Base-by-base conservation (phyloP, 306 rosid species). In the Trifolium pratense region DNA sequence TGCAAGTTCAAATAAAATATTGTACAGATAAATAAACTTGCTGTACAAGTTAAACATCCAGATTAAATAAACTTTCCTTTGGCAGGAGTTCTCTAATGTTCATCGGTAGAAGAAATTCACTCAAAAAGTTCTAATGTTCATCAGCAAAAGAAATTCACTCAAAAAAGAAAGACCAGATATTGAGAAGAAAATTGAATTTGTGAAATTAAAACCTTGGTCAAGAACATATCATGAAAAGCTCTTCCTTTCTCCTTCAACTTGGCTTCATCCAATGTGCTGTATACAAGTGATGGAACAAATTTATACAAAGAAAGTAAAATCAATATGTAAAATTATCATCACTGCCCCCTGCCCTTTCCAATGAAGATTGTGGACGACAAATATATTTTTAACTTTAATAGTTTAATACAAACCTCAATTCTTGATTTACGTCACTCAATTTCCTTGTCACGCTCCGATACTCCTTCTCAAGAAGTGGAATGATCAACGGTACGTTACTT, bases 391-490 rank as follows among this genome's bases (percentile, higher is more conserved):
- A 46, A 75, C 42, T 29, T 70, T 34, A 34, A 34, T 34, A 36
- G 9, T 36, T 81, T 40, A 11, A 70, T 18, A 76, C 70, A 62
- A 23, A 94, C 99, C 96, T 94, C 86, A 94, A 85, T 81, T 94
- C 97, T 72, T 85, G 95, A 85, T 80, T 79, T 78, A 94, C 84
- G 58, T 91, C 99, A 77, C 83, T 83, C 84, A 88, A 75, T 73
- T 81, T 91, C 83, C 91, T 87, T 68, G 90, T 85, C 59, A 87
- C 85, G 77, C 87, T 87, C 36, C 92, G 84, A 79, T 86, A 75
- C 89, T 94, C 96, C 91, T 91, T 94, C 83, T 94, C 99, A 62
- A 94, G 99, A 81, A 94, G 99, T 52, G 99, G 97, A 83, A 94
- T 83, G 84, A 94, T 91, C 80, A 87, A 70, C 16, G 97, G 99